Conservation (phyloP, 176 grass and related monocot species). For the Thalia dealbata region DNA sequence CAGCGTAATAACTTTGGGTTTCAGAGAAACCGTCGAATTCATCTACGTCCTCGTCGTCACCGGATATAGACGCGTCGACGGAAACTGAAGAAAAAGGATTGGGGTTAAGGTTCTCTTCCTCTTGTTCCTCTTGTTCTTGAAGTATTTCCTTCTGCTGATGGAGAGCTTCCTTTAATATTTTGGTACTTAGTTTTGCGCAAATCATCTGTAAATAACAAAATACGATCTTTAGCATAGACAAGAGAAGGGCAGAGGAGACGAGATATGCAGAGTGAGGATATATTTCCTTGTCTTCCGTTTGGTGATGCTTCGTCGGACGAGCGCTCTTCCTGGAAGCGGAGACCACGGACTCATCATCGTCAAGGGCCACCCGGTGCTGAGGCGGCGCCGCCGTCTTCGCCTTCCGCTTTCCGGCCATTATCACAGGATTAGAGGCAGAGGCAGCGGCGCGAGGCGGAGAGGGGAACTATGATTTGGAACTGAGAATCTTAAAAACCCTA, state of each 20-base stretch:
- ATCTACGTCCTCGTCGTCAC: conserved; percentile 44
- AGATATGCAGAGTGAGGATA: neutral
- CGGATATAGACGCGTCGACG: conserved; percentile 2
- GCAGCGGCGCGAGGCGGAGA: neutral
- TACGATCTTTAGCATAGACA: neutral
- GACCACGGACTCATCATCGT: conserved; percentile 37
- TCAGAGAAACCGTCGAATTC: conserved; percentile 71
- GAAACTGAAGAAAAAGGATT: conserved; percentile 23
- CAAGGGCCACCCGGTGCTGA: conserved; percentile 35
- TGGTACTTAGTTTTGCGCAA: conserved; percentile 56
- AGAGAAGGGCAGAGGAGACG: neutral
- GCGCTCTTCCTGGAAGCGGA: conserved; percentile 53
- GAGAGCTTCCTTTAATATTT: conserved; percentile 69
- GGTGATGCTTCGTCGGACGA: conserved; percentile 50
- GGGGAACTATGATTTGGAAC: too few relatives aligned
- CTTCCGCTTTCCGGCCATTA: conserved; percentile 56
- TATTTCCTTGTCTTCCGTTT: conserved; percentile 46
- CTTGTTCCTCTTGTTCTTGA: conserved; percentile 23
- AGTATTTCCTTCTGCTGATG: conserved; percentile 74
- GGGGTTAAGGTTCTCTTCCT: too few relatives aligned
- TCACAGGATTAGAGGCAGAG: too few relatives aligned
- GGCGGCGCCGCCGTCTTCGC: conserved; percentile 1
- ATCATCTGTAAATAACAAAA: conserved; percentile 22
- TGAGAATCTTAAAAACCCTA: too few relatives aligned
- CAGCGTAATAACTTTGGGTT: conserved; percentile 56